Percentiles rank a stretch among this genome's conserved stretches.
phyloP scores from a whole-genome alignment of 1,139 yeast species.

The Hemisphaericaspora subhashii region DNA sequence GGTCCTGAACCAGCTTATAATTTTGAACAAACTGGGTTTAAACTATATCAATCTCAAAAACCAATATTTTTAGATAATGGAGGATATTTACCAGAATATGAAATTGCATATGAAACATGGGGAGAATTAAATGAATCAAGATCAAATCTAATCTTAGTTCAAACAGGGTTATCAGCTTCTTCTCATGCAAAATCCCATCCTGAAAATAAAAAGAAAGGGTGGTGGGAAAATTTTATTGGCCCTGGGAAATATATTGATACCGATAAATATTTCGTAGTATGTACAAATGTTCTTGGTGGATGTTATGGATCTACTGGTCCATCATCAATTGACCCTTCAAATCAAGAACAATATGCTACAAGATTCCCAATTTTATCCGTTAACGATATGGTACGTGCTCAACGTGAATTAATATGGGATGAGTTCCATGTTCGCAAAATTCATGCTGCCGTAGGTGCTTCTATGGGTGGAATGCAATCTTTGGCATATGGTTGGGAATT shows the following conservation, averaged over 20 bases:
- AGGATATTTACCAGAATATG: slow-evolving; percentile 69
- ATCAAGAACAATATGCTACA: slow-evolving; percentile 70
- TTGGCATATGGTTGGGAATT: slow-evolving; percentile 85
- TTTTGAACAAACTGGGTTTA: slow-evolving; percentile 66
- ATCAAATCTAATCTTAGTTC: slow-evolving; percentile 75
- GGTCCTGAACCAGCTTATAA: slow-evolving; percentile 90
- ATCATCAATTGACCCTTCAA: slow-evolving; percentile 74
- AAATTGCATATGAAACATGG: slow-evolving; percentile 92
- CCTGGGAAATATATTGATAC: slow-evolving; percentile 81
- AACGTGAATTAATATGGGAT: slow-evolving; percentile 62
- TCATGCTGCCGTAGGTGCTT: slow-evolving; percentile 84
- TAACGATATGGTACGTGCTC: slow-evolving; percentile 91
- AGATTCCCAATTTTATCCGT: slow-evolving; percentile 84
- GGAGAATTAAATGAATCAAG: slow-evolving; percentile 63
- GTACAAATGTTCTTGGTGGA: slow-evolving; percentile 91
- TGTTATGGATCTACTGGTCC: slow-evolving; percentile 97
- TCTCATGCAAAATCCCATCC: slow-evolving; percentile 91
- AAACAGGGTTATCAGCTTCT: slow-evolving; percentile 90
- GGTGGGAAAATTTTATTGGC: slow-evolving; percentile 97
- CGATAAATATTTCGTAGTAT: slow-evolving; percentile 72
- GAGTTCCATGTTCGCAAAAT: slow-evolving; percentile 63
- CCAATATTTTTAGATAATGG: slow-evolving; percentile 82
- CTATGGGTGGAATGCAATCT: slow-evolving; percentile 98
- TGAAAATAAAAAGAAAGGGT: slow-evolving; percentile 70
- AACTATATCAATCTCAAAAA: slow-evolving; percentile 50